Percentiles rank a stretch among this genome's conserved stretches.
Conservation (phyloP, 495 filamentous ascomycete genomes). For the Penicillium psychrofluorescens region DNA sequence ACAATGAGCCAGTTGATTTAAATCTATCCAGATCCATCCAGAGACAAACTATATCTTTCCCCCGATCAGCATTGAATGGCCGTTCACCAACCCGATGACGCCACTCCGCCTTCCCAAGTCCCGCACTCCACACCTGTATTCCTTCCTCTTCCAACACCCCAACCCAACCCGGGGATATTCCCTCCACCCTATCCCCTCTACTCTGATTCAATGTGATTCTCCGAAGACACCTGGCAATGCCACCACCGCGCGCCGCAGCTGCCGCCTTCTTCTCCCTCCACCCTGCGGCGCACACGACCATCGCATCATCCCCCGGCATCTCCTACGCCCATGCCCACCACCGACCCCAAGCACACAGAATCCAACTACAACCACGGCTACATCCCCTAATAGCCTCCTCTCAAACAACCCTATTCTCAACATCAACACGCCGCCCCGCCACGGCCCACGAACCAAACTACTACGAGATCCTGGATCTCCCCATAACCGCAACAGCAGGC, state of each 20-base stretch:
- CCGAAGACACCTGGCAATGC: conserved; percentile 8
- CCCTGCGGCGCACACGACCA: neutral
- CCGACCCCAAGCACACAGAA: conserved; percentile 5
- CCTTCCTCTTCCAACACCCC: no score
- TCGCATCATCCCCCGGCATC: neutral
- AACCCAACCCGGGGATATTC: no score
- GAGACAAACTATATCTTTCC: no score
- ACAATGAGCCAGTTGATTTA: no score
- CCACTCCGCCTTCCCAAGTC: no score
- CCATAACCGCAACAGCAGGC: conserved; percentile 53
- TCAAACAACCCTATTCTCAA: conserved; percentile 10
- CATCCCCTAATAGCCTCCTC: neutral
- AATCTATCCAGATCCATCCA: no score
- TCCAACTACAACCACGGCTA: neutral
- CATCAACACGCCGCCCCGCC: conserved; percentile 34
- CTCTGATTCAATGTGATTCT: neutral
- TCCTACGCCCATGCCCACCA: conserved; percentile 1
- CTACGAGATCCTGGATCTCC: conserved; percentile 78
- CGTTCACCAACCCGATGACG: no score
- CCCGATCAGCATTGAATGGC: no score
- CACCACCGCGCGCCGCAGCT: conserved; percentile 4
- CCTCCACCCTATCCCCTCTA: no score
- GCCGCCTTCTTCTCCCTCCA: neutral
- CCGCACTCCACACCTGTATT: no score
- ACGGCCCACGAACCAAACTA: conserved; percentile 45